phyloP scores from a whole-genome alignment of 1,284 basidiomycete genomes.

The Microbotryomycetes sp. region DNA sequence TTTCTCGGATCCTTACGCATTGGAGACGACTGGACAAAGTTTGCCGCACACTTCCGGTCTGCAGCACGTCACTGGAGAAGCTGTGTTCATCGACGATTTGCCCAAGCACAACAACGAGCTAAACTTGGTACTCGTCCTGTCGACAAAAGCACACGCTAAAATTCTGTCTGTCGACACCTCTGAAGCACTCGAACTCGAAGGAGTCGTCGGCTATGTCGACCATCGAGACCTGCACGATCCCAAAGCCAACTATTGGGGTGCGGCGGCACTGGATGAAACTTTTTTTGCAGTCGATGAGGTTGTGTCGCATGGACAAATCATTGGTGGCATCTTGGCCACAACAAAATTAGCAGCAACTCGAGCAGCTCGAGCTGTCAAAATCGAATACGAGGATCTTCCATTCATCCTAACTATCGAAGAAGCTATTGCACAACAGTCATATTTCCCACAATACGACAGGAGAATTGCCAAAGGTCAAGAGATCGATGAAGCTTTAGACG shows the following conservation, averaged over 20 bases:
- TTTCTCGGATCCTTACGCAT: slow-evolving; percentile 34
- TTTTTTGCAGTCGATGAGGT: slow-evolving; percentile 43
- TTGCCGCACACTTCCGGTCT: slow-evolving; percentile 41
- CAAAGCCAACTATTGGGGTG: slow-evolving; percentile 42
- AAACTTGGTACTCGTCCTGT: slow-evolving; percentile 41
- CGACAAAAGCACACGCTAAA: slow-evolving; percentile 41
- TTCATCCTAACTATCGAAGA: slow-evolving; percentile 41
- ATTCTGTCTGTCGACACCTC: slow-evolving; percentile 39
- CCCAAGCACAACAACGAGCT: slow-evolving; percentile 40
- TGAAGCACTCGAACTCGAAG: slow-evolving; percentile 39
- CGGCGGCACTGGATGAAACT: slow-evolving; percentile 39
- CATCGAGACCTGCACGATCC: slow-evolving; percentile 39
- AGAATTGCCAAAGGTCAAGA: slow-evolving; percentile 31
- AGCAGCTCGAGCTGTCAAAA: slow-evolving; percentile 40
- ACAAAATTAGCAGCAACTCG: slow-evolving; percentile 42
- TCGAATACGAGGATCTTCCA: slow-evolving; percentile 43
- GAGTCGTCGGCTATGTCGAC: slow-evolving; percentile 40
- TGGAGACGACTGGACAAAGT: slow-evolving; percentile 36
- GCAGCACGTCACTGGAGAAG: slow-evolving; percentile 44
- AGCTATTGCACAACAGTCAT: slow-evolving; percentile 30
- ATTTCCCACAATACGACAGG: slow-evolving; percentile 34
- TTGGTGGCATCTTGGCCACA: slow-evolving; percentile 42
- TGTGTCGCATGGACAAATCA: slow-evolving; percentile 40
- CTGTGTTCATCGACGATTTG: slow-evolving; percentile 43
- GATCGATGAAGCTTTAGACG: slow-evolving; percentile 27